Evolutionary conservation across 495 filamentous ascomycete genomes (phyloP).

Genomic region (Hypoxylon subgilvum): DNA sequence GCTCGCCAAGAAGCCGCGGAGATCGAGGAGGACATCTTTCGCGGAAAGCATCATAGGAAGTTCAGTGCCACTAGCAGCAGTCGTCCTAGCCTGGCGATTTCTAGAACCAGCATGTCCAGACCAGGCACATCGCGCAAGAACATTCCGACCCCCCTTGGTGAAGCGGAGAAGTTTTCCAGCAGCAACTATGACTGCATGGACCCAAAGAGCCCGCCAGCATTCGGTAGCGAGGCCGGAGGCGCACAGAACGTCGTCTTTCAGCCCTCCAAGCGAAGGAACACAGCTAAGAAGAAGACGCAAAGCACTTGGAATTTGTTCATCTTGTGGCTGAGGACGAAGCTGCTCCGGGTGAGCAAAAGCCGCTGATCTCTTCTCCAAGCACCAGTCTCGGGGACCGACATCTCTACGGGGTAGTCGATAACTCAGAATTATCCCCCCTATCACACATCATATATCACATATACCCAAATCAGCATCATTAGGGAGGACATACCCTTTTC

Average conservation of each 20-base stretch:
- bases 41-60: constrained; percentile 43
- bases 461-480: constrained; percentile 16
- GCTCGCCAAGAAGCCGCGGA: constrained; percentile 39
- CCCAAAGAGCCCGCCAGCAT: constrained; percentile 36
- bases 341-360: constrained; percentile 47
- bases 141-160: constrained; percentile 39
- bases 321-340: constrained; percentile 60
- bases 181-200: constrained; percentile 51
- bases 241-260: constrained; percentile 45
- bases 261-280: constrained; percentile 43
- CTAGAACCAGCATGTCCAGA: constrained; percentile 42
- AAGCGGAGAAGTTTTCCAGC: constrained; percentile 44
- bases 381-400: background rate
- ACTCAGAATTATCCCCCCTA: no score
- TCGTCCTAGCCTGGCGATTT: constrained; percentile 40
- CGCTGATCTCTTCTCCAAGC: constrained; percentile 9
- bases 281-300: constrained; percentile 60
- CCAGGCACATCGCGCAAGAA: constrained; percentile 49
- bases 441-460: no score
- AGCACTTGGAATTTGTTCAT: constrained; percentile 60
- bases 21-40: constrained; percentile 37
- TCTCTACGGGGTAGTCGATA: background rate
- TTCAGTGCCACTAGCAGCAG: constrained; percentile 43
- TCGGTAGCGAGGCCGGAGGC: constrained; percentile 30
- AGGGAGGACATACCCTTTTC: no score